A percentile compares a stretch with the other conserved stretches of the same genome.
phyloP scores from a whole-genome alignment of 768 basidiomycete species.

The Leccinellum albellum region DNA sequence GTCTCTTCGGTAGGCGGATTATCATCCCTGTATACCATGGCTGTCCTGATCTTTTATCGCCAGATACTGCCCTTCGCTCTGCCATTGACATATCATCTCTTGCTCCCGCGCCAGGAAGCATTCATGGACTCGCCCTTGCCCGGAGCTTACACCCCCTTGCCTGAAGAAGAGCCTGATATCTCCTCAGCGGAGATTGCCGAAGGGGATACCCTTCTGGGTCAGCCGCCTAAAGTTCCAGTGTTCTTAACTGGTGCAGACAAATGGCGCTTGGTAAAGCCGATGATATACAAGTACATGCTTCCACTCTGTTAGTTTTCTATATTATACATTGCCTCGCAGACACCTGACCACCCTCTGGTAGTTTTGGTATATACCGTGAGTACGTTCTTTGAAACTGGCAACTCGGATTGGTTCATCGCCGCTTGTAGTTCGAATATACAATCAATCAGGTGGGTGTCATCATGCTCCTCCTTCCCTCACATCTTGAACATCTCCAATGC shows the following conservation, averaged over 20 bases:
- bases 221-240: conserved; percentile 40
- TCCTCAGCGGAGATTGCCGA: conserved; percentile 23
- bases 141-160: conserved; percentile 36
- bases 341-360: conserved; percentile 17
- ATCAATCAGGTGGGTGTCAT: conserved; percentile 69
- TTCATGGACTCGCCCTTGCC: conserved; percentile 44
- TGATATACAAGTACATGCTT: conserved; percentile 85
- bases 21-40: not conserved
- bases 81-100: conserved; percentile 69
- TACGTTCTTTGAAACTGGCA: conserved; percentile 3
- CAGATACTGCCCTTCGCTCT: conserved; percentile 83
- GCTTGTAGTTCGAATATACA: conserved; percentile 79
- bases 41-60: not conserved
- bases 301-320: conserved; percentile 67
- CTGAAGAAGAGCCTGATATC: conserved; percentile 28
- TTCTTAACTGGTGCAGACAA: conserved; percentile 71
- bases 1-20: conserved; percentile 63
- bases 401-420: not conserved
- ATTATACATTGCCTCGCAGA: not conserved
- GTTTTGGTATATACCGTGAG: conserved; percentile 64
- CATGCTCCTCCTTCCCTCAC: not conserved
- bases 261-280: conserved; percentile 73
- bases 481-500: not conserved
- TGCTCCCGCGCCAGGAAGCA: conserved; percentile 61
- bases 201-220: conserved; percentile 26